phyloP scores from a whole-genome alignment of 192 early-diverging fungal genomes.

The Coemansia sp. region DNA sequence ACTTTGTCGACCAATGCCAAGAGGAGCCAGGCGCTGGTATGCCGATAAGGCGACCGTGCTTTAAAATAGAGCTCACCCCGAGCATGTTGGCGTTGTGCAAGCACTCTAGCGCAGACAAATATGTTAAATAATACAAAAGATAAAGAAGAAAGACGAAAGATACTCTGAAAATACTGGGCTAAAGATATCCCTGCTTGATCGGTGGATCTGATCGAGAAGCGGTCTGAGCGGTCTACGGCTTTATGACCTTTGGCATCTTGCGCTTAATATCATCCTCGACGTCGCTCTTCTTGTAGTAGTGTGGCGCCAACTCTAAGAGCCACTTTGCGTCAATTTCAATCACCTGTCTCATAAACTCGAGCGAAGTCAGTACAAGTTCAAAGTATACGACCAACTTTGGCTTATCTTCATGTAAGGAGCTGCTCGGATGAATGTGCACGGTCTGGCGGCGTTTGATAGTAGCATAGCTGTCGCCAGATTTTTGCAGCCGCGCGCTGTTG shows the following conservation, averaged over 20 bases:
- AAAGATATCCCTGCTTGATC: background rate
- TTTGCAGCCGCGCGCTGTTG: conserved; percentile 82
- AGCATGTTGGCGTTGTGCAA: background rate
- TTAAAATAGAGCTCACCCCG: background rate
- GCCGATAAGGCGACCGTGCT: background rate
- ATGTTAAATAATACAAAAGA: background rate
- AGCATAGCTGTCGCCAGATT: conserved; percentile 89
- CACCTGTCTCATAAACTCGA: conserved; percentile 95
- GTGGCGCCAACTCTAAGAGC: conserved; percentile 79
- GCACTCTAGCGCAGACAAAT: background rate
- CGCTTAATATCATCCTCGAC: conserved; percentile 54
- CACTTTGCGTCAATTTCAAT: conserved; percentile 90
- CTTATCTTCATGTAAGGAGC: conserved; percentile 74
- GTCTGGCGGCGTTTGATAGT: conserved; percentile 91
- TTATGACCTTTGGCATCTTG: conserved; percentile 52
- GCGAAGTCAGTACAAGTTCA: conserved; percentile 90
- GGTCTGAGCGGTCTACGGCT: conserved; percentile 6
- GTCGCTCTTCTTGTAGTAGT: conserved; percentile 93
- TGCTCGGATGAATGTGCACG: conserved; percentile 92
- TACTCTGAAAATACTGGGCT: background rate
- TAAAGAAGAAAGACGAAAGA: background rate
- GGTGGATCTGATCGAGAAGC: background rate
- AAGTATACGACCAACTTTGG: conserved; percentile 90
- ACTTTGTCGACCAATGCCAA: background rate
- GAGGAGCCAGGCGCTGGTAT: background rate